Percentiles rank a stretch among this genome's conserved stretches.
Evolutionary conservation across 495 filamentous ascomycete species (phyloP).

Genomic region (Pyronema domesticum): DNA sequence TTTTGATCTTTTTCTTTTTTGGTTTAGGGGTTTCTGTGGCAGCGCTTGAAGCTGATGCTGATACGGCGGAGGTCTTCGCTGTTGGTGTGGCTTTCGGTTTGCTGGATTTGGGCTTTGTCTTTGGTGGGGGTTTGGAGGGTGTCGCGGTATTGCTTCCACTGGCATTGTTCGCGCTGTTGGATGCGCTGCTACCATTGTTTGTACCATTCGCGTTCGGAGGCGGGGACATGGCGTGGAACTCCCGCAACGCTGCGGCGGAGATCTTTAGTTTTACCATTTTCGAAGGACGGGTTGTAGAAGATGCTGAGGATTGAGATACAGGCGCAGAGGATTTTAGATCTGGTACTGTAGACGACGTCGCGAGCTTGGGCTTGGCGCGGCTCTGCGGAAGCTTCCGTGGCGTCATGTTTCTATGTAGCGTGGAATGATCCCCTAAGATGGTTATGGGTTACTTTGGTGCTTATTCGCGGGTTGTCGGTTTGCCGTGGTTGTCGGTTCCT

Average conservation of each 20-base stretch:
- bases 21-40: not conserved
- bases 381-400: not conserved
- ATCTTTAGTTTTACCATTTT: slow-evolving; percentile 40
- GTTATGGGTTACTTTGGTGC: too few relatives aligned
- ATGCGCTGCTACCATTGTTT: slow-evolving; percentile 1
- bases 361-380: not conserved
- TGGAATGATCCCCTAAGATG: too few relatives aligned
- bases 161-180: slow-evolving; percentile 26
- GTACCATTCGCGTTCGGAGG: not conserved
- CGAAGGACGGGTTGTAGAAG: not conserved
- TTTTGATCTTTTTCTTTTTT: not conserved
- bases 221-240: not conserved
- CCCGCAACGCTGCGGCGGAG: slow-evolving; percentile 20
- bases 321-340: not conserved
- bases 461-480: too few relatives aligned
- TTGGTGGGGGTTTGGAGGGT: not conserved
- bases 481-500: too few relatives aligned
- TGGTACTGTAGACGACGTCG: not conserved
- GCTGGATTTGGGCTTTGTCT: not conserved
- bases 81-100: not conserved
- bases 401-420: not conserved
- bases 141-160: slow-evolving; percentile 13
- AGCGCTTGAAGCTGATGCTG: not conserved
- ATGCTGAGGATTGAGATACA: not conserved
- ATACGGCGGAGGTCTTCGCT: not conserved